Evolutionary conservation across 108 stramenopile genomes (phyloP).

Genomic region (Nitzschia palea): DNA sequence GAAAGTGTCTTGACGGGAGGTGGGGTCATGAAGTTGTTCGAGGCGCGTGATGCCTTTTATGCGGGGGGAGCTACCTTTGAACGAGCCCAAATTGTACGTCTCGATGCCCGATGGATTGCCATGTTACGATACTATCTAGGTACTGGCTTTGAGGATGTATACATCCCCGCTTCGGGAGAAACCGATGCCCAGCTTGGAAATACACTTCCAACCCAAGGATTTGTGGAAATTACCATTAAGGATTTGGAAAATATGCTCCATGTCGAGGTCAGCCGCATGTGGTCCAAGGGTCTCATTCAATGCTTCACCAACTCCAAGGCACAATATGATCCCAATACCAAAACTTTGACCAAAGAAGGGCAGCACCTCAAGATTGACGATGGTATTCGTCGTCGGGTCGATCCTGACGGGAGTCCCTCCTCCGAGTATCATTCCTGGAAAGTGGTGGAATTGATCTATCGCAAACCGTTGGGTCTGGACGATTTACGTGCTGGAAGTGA

Average conservation of each 20-base stretch:
- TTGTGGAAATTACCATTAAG: slow-evolving; percentile 44
- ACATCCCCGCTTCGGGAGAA: slow-evolving; percentile 34
- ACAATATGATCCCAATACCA: slow-evolving; percentile 23
- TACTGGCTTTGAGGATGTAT: slow-evolving; percentile 37
- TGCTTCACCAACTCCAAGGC: slow-evolving; percentile 21
- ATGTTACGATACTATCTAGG: slow-evolving; percentile 42
- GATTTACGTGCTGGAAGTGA: slow-evolving; percentile 26
- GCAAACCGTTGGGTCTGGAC: slow-evolving; percentile 17
- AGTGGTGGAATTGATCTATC: slow-evolving; percentile 21
- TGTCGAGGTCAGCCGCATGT: slow-evolving; percentile 32
- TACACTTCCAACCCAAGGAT: slow-evolving; percentile 32
- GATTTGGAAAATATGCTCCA: slow-evolving; percentile 45
- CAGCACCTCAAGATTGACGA: slow-evolving; percentile 37
- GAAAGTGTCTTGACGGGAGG: slow-evolving; percentile 35
- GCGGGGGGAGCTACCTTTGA: slow-evolving; percentile 34
- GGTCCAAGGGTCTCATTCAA: slow-evolving; percentile 37
- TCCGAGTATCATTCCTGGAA: slow-evolving; percentile 26
- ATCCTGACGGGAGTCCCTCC: slow-evolving; percentile 19
- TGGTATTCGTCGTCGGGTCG: slow-evolving; percentile 21
- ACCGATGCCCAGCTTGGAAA: slow-evolving; percentile 42
- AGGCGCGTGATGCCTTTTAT: slow-evolving; percentile 24
- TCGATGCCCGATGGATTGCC: slow-evolving; percentile 42
- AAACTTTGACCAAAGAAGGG: slow-evolving; percentile 32
- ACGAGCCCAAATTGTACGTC: slow-evolving; percentile 34
- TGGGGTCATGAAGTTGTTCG: slow-evolving; percentile 36